phyloP scores from a whole-genome alignment of 345 rosid genomes.

The Eucalyptus rudis region DNA sequence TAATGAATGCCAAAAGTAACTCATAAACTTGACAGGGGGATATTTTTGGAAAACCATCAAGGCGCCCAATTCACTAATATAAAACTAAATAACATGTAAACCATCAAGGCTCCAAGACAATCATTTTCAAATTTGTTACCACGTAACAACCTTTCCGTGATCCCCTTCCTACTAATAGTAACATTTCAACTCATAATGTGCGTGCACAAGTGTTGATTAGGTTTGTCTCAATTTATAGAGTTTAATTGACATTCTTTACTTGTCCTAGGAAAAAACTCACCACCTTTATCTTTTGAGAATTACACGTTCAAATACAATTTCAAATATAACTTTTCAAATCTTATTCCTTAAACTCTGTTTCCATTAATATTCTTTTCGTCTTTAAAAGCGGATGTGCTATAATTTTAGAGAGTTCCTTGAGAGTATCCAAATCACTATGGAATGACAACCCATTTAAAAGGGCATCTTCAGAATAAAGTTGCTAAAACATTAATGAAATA shows the following conservation, averaged over 20 bases:
- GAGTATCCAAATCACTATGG: background rate
- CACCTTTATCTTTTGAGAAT: background rate
- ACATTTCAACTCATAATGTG: background rate
- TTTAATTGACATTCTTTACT: background rate
- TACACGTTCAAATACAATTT: background rate
- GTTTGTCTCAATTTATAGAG: background rate
- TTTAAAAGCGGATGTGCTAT: background rate
- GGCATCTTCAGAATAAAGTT: background rate
- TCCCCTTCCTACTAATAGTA: too few species aligned
- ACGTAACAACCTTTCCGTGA: too few species aligned
- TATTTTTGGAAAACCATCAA: background rate
- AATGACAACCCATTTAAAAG: background rate
- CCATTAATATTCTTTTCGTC: background rate
- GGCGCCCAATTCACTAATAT: background rate
- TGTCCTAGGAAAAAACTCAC: background rate
- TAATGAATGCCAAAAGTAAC: too few species aligned
- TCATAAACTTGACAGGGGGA: background rate
- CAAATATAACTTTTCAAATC: background rate
- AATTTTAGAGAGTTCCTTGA: background rate
- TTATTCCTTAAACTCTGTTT: background rate
- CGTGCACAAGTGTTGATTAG: background rate
- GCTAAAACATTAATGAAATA: background rate
- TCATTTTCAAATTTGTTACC: too few species aligned
- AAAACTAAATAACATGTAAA: too few species aligned
- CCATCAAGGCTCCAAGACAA: too few species aligned